These are phyloP conservation scores for Tripterygium wilfordii DNA, from an alignment of 177 flowering plant genomes.

Conservation along the genomic window DNA sequence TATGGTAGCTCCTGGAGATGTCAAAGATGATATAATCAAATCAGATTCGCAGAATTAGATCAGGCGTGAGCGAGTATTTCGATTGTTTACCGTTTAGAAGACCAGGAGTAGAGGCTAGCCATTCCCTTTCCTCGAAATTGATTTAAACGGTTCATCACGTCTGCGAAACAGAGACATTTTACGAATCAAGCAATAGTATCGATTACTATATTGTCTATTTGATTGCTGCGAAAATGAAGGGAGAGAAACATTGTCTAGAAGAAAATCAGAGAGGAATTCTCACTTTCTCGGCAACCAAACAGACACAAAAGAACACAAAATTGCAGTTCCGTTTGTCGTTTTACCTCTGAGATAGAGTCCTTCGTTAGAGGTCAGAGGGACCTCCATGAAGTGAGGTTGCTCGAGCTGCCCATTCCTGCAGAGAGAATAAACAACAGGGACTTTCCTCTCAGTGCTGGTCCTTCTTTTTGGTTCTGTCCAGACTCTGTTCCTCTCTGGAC, in stretches of 20 bases:
- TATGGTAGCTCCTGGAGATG: conserved; percentile 73
- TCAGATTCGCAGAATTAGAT: background rate
- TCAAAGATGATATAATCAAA: background rate
- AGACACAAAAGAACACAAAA: background rate
- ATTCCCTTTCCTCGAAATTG: conserved; percentile 74
- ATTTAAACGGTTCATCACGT: conserved; percentile 73
- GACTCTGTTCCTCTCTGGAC: conserved; percentile 43
- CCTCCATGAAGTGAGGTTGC: conserved; percentile 94
- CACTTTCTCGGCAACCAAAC: too few species aligned
- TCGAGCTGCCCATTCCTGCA: conserved; percentile 78
- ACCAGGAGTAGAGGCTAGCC: conserved; percentile 86
- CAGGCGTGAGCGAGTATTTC: background rate
- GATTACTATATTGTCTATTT: background rate
- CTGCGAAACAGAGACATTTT: conserved; percentile 29
- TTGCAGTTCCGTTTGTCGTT: background rate
- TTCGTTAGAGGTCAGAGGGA: conserved; percentile 60
- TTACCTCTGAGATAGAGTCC: conserved; percentile 85
- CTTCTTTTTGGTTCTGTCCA: conserved; percentile 43
- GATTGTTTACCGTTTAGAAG: conserved; percentile 67
- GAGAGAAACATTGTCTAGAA: background rate
- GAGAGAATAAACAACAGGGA: conserved; percentile 79
- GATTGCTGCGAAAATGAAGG: conserved; percentile 2
- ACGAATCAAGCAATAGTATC: background rate
- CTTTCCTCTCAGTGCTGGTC: conserved; percentile 27
- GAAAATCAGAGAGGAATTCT: background rate